Evolutionary conservation across 306 rosid genomes (phyloP).

Genomic region (Canavalia ensiformis): DNA sequence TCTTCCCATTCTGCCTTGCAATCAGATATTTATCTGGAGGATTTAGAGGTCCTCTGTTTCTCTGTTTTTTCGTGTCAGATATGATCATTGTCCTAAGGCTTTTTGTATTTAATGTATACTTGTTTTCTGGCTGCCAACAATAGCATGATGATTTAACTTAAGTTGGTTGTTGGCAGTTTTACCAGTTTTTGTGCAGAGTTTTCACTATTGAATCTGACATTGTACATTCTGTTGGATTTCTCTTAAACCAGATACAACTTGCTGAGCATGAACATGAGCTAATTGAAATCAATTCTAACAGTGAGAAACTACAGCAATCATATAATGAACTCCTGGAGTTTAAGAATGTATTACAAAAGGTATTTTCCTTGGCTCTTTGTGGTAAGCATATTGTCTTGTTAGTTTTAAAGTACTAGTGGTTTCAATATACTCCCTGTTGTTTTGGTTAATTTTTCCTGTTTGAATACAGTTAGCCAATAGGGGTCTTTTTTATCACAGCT

Average conservation of each 20-base stretch:
- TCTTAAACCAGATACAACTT: conserved; percentile 71
- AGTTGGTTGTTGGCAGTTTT: conserved; percentile 32
- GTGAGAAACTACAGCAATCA: conserved; percentile 82
- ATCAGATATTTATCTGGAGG: conserved; percentile 77
- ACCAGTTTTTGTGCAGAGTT: conserved; percentile 5
- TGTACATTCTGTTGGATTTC: conserved; percentile 36
- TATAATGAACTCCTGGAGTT: conserved; percentile 89
- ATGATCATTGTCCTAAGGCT: conserved; percentile 37
- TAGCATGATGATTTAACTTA: background rate
- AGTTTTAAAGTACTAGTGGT: conserved; percentile 24
- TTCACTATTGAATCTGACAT: conserved; percentile 43
- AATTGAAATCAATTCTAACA: conserved; percentile 78
- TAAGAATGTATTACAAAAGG: conserved; percentile 93
- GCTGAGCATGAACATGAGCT: conserved; percentile 89
- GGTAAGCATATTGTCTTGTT: conserved; percentile 7
- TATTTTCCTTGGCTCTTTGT: conserved; percentile 39
- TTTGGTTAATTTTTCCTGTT: conserved; percentile 25
- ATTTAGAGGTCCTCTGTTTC: conserved; percentile 70
- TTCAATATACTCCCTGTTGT: background rate
- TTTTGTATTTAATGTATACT: conserved; percentile 4
- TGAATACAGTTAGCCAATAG: conserved; percentile 5
- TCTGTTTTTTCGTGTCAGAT: conserved; percentile 35
- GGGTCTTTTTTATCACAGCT: conserved; percentile 27
- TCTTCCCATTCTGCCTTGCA: conserved; percentile 63
- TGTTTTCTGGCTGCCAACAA: conserved; percentile 1